Evolutionary conservation across 306 rosid genomes (phyloP), one percentile per base, ranked within the genome.

Genomic region (Fragaria vesca): DNA sequence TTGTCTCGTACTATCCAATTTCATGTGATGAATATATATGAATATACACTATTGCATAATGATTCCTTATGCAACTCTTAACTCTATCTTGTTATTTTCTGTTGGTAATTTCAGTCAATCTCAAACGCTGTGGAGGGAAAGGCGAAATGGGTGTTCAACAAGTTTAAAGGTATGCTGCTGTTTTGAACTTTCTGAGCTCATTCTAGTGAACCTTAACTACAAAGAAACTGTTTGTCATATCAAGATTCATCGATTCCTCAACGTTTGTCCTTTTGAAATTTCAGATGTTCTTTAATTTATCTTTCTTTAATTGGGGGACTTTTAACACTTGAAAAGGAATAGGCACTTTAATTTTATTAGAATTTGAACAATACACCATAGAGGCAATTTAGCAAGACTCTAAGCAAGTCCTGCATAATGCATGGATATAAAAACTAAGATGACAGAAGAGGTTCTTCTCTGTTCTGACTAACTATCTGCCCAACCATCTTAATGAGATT

Each of bases 101-200:
- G 26, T n/a, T 4, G 21, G 11, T 3, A 24, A 67, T 66, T 73
- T 38, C 87, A 93, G 98, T 83, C 87, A 62, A 75, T 93, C 76
- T 91, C 97, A 62, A 91, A 46, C 63, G 85, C 98, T 4, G 98
- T 91, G 66, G 98, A 93, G 81, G 97, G 90, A 57, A 91, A 93
- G 83, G 98, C 98, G 7, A 93, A 91, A 86, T 91, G 96, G 97
- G 63, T 91, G 55, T 93, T 93, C 88, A 91, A 90, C 90, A 93
- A 91, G 76, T 85, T 93, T 26, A 91, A 93, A 93, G 98, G 98
- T 93, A 79, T 24, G 15, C n/a, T 12, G 15, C 24, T 68, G 48
- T 76, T n/a, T 15, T 32, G 9, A 47, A 7, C 32, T 21, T 50
- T 2, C 28, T 60, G 36, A 60, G 66, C 66, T 60, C 66, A 24